Percentiles rank a stretch among this genome's conserved stretches.
These are phyloP conservation scores for Miamiensis avidus DNA, from an alignment of 169 alveolate species.

Conservation along the genomic window DNA sequence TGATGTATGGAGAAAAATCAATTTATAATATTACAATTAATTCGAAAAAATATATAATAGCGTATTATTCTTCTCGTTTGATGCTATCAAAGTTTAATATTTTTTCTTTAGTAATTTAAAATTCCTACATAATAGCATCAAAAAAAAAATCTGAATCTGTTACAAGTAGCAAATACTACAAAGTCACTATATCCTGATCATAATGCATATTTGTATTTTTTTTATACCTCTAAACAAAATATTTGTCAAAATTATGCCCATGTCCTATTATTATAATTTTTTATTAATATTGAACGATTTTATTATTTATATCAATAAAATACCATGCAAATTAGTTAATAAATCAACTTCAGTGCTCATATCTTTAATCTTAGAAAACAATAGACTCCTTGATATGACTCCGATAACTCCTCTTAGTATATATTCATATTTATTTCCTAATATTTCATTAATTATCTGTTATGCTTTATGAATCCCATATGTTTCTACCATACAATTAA, in stretches of 20 bases:
- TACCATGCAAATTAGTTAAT: neutral
- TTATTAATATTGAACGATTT: neutral
- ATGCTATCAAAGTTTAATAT: neutral
- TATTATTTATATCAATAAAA: no score
- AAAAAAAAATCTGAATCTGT: neutral
- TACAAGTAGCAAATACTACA: no score
- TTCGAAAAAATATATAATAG: no score
- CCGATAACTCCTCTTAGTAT: neutral
- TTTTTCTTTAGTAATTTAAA: no score
- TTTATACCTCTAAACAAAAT: neutral
- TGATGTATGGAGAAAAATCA: neutral
- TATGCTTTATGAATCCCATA: neutral
- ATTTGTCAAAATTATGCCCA: neutral
- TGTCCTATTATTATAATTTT: neutral
- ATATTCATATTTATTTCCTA: neutral
- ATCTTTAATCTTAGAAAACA: neutral
- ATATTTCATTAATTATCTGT: no score
- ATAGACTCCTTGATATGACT: neutral
- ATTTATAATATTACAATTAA: neutral
- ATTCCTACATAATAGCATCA: neutral
- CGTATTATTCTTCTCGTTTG: neutral
- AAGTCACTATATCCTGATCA: neutral
- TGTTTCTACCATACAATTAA: neutral
- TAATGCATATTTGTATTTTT: neutral
- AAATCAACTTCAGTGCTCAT: neutral